phyloP scores from a whole-genome alignment of 1,139 yeast species.

The Yamadazyma jaroonii region DNA sequence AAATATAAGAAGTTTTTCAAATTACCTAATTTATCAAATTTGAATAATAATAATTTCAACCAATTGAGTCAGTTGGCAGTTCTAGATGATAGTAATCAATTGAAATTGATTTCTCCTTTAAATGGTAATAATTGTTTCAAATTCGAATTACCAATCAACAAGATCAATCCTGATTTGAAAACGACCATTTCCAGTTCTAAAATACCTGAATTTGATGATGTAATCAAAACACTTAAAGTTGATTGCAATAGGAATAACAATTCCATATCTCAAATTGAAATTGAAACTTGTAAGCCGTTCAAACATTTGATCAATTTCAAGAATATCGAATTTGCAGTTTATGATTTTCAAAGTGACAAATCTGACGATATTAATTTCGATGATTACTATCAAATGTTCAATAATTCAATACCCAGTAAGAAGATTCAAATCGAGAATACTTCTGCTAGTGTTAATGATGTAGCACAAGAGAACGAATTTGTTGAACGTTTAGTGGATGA shows the following conservation, averaged over 20 bases:
- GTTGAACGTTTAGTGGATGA: conserved; percentile 12
- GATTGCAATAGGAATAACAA: background rate
- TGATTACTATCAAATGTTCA: conserved; percentile 5
- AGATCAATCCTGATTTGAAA: conserved; percentile 9
- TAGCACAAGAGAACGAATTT: conserved; percentile 8
- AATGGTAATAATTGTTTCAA: conserved; percentile 45
- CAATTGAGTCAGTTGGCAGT: conserved; percentile 35
- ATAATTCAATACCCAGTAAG: conserved; percentile 4
- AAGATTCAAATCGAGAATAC: conserved; percentile 3
- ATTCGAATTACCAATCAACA: conserved; percentile 39
- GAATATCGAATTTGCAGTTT: conserved; percentile 32
- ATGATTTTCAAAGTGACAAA: conserved; percentile 14
- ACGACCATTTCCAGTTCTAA: background rate
- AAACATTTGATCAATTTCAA: conserved; percentile 45
- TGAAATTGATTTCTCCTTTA: conserved; percentile 41
- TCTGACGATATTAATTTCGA: conserved; percentile 9
- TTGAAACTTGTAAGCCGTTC: conserved; percentile 62
- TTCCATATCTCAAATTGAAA: conserved; percentile 60
- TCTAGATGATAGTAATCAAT: conserved; percentile 31
- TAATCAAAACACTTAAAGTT: conserved; percentile 1
- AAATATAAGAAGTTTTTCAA: conserved; percentile 31
- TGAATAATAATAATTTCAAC: conserved; percentile 10
- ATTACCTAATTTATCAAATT: conserved; percentile 24
- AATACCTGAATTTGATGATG: background rate
- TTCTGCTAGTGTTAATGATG: background rate